These are phyloP conservation scores for Lyophyllum shimeji DNA, from an alignment of 768 basidiomycete species.

Conservation along the genomic window DNA sequence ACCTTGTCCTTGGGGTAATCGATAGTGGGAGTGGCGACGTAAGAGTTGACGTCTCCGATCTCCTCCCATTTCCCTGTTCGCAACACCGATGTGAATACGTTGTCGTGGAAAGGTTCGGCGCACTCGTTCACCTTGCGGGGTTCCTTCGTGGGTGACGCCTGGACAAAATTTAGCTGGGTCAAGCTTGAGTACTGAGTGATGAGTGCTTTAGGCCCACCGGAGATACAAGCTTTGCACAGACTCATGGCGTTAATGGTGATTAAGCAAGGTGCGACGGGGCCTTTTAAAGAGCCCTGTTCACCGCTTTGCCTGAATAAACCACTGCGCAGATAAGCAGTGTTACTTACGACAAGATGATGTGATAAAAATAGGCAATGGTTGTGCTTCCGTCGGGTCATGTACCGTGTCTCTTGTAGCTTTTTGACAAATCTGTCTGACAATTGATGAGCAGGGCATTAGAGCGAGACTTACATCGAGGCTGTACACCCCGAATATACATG, in stretches of 20 bases:
- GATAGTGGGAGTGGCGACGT: slow-evolving; percentile 51
- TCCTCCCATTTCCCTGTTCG: slow-evolving; percentile 44
- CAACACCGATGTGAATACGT: slow-evolving; percentile 5
- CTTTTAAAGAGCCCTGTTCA: not conserved
- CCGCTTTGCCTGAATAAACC: no score
- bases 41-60: slow-evolving; percentile 48
- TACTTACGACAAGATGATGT: no score
- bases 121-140: slow-evolving; percentile 35
- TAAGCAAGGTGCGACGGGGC: no score
- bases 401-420: not conserved
- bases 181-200: not conserved
- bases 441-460: no score
- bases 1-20: slow-evolving; percentile 57
- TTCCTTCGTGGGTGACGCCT: slow-evolving; percentile 56
- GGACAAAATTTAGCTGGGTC: not conserved
- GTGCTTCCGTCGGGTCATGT: no score
- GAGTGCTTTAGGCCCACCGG: slow-evolving; percentile 33
- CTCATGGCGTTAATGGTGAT: slow-evolving; percentile 24
- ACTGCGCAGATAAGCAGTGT: no score
- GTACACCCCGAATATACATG: no score
- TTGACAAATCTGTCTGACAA: no score
- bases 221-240: slow-evolving; percentile 48
- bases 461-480: no score
- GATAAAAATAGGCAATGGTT: no score
- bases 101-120: not conserved